Evolutionary conservation across 192 early-diverging fungal genomes (phyloP), one percentile per base, ranked within the genome.

Genomic region (Umbelopsis vinacea): DNA sequence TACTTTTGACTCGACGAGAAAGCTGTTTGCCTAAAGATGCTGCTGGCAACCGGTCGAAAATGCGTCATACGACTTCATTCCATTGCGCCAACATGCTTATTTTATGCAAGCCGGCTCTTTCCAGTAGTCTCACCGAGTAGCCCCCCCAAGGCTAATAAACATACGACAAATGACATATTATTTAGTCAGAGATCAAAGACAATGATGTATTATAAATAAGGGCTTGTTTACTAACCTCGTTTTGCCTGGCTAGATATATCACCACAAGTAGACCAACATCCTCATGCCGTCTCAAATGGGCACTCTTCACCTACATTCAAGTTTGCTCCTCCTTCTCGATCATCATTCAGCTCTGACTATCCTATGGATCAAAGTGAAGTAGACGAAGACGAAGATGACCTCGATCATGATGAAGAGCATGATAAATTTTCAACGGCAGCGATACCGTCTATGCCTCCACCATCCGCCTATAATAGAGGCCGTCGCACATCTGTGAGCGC

Each of bases 401-500:
- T 87, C 69, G 87, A 83, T 8, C 84, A 89, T 15, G 81, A 89
- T 33, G 87, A 91, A 48, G 92, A 88, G 50, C 87, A 86, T 52
- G 89, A 88, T 69, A 82, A 89, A 67, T 81, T 89, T 54, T 82
- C 88, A 33, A 71, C 71, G 23, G 52, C 71, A 17, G 26, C 78
- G 2, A 47, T 52, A 37, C 35, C 67, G 12, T 85, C 87, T 35
- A 83, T 87, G 23, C 85, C 87, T 29, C 81, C 86, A 33, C 86
- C 89, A 53, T 73, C 86, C 38, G 89, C 84, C 74, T 90, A 94
- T 70, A 94, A 96, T 79, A 88, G 94, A 14, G 94, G 92, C 10
- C 92, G 96, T 26, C 93, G 97, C 57, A 94, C 96, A 29, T 97
- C 96, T 22, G 96, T 98, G 75, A 92, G 90, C 40, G 96, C 97